Percentiles rank a stretch among this genome's conserved stretches.
Evolutionary conservation across 1,284 basidiomycete genomes (phyloP).

Genomic region (Abortiporus biennis): DNA sequence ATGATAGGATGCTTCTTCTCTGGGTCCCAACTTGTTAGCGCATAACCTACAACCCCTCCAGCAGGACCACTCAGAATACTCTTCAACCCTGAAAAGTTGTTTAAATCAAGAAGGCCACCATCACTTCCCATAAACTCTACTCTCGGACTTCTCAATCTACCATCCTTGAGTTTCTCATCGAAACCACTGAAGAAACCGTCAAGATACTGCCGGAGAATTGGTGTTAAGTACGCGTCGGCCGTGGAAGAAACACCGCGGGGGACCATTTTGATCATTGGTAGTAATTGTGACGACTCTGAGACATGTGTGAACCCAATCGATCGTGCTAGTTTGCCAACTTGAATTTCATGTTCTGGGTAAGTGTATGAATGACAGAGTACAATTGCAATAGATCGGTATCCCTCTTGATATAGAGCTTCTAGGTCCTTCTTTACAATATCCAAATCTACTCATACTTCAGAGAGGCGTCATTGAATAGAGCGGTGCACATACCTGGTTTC

Average conservation of each 20-base stretch:
- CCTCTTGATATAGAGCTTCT: slow-evolving; percentile 62
- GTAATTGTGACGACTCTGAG: slow-evolving; percentile 81
- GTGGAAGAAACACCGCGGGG: slow-evolving; percentile 89
- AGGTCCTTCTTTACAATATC: slow-evolving; percentile 52
- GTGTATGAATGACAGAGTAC: slow-evolving; percentile 93
- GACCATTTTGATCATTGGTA: slow-evolving; percentile 96
- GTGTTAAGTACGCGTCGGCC: slow-evolving; percentile 95
- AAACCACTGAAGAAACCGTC: slow-evolving; percentile 91
- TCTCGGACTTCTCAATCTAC: slow-evolving; percentile 43
- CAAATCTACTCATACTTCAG: slow-evolving; percentile 34
- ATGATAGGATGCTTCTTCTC: slow-evolving; percentile 64
- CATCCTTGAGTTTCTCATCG: slow-evolving; percentile 58
- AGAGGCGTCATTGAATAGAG: neutral
- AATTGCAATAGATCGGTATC: slow-evolving; percentile 82
- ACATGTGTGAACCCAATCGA: slow-evolving; percentile 83
- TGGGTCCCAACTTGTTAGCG: slow-evolving; percentile 78
- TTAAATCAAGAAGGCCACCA: slow-evolving; percentile 82
- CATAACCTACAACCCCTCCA: slow-evolving; percentile 86
- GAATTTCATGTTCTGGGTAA: slow-evolving; percentile 75
- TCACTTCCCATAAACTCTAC: slow-evolving; percentile 87
- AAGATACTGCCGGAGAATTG: slow-evolving; percentile 82
- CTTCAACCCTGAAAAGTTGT: slow-evolving; percentile 85
- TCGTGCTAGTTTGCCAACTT: slow-evolving; percentile 70
- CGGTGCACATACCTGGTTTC: slow-evolving; percentile 48
- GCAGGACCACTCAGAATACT: slow-evolving; percentile 86